Base-by-base conservation (phyloP, 345 rosid species). In the Lumnitzera littorea region DNA sequence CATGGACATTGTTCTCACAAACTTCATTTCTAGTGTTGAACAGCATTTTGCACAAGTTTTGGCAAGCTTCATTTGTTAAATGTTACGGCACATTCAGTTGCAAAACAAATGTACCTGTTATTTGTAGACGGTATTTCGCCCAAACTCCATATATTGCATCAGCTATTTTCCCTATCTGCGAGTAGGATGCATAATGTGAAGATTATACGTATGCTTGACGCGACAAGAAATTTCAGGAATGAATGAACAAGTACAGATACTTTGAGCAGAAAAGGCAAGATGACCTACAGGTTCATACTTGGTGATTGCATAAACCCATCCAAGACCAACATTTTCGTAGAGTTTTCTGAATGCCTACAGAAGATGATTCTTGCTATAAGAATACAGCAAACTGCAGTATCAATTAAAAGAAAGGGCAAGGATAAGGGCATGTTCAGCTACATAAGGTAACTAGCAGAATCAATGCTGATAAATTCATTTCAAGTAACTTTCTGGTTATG, bases 301-400 rank as follows among this genome's bases (percentile, higher is more conserved):
- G 12, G 96, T 89, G 62, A 91, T 69, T 63, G 91, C 79, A 70
- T 91, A 91, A 57, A 89, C 85, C 98, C 91, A 91, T 56, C 95
- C 96, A 54, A 89, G 92, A 43, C 92, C 96, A 72, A 87, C 95
- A 65, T 82, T 82, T 70, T 89, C 95, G 71, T 87, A 89, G 43
- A 87, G 59, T 68, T 66, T 84, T 70, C 91, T 80, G 72, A 91
- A 89, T 60, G 98, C 98, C 96, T 89, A 81, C 73, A 73, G n/a
- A 76, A 58, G 49, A 1, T 1, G 36, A 8, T 46, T 43, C 13
- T 16, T n/a, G 55, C 20, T 25, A 16, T 53, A 20, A 53, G 20
- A 2, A 53, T 53, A 20, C 16, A 16, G 24, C 55, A 14, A 53
- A 13, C 3, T 12, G 55, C 12, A 53, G 24, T 24, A 15, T 8